Percentiles rank a stretch among this genome's conserved stretches.
phyloP scores from a whole-genome alignment of 2,329 filamentous ascomycete species.

The Hymenoscyphus occultus region DNA sequence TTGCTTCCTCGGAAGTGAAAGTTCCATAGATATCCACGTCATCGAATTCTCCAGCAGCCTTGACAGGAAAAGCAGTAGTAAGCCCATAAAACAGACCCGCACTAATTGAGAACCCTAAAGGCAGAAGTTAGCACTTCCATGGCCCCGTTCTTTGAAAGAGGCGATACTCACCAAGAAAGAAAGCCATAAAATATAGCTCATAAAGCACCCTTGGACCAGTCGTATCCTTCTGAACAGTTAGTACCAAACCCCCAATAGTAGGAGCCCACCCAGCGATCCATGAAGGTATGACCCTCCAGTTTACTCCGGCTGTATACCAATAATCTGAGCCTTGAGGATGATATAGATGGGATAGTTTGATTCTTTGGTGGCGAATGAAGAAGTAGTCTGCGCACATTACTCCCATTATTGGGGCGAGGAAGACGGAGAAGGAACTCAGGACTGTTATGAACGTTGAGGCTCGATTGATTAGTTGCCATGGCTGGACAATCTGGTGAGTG shows the following conservation, averaged over 20 bases:
- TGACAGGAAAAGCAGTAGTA: not conserved
- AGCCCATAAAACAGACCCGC: not conserved
- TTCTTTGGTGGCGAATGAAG: not conserved
- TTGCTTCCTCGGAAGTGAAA: not conserved
- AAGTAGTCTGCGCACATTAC: slow-evolving; percentile 1
- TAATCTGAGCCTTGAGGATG: not conserved
- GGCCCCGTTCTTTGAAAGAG: not conserved
- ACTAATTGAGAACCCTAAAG: not conserved
- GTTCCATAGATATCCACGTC: not conserved
- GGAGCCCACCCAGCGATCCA: not conserved
- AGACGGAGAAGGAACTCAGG: not conserved
- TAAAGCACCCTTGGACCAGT: not conserved
- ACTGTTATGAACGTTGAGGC: not conserved
- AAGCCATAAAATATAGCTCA: not conserved
- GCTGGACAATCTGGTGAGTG: not conserved
- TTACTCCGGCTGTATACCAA: not conserved
- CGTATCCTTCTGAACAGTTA: not conserved
- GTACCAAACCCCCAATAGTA: not conserved
- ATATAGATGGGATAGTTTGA: not conserved
- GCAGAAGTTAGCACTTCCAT: not conserved
- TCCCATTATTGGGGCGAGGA: slow-evolving; percentile 1
- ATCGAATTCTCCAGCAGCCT: not conserved
- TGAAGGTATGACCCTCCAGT: not conserved
- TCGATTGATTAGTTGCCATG: not conserved
- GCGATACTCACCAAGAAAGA: not conserved